These are phyloP conservation scores for Candida ipomoeae DNA, from an alignment of 805 yeast species.

Conservation along the genomic window DNA sequence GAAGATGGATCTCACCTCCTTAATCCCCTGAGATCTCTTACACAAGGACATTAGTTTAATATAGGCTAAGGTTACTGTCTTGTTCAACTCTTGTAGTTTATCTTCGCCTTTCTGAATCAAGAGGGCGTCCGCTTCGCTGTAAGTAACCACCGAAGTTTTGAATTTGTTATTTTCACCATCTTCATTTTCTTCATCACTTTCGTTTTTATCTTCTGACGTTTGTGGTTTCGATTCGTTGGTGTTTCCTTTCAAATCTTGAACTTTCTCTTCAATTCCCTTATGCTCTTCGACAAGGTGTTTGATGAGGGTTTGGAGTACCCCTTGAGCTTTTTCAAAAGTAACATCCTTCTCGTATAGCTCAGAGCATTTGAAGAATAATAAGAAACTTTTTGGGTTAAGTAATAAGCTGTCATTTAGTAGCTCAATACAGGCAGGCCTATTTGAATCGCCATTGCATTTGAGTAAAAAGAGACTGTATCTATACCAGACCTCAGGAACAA, in stretches of 20 bases:
- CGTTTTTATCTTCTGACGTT: conserved; percentile 1
- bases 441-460: conserved; percentile 33
- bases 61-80: conserved; percentile 59
- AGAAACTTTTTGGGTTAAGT: conserved; percentile 66
- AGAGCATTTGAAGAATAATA: conserved; percentile 62
- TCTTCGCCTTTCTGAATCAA: conserved; percentile 19
- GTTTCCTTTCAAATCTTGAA: conserved; percentile 19
- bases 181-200: conserved; percentile 20
- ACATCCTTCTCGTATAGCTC: conserved; percentile 63
- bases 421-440: conserved; percentile 39
- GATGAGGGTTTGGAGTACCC: conserved; percentile 49
- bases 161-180: conserved; percentile 1
- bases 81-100: conserved; percentile 22
- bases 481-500: conserved; percentile 76
- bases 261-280: conserved; percentile 19
- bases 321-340: conserved; percentile 47
- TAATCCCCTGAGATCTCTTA: conserved; percentile 63
- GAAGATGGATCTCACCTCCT: conserved; percentile 70
- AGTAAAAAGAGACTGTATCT: conserved; percentile 45
- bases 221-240: conserved; percentile 6
- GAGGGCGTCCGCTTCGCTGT: conserved; percentile 21
- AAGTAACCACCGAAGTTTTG: conserved; percentile 8
- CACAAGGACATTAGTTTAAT: conserved; percentile 66
- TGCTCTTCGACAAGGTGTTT: conserved; percentile 41
- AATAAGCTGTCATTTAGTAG: conserved; percentile 51